Percentiles rank a stretch among this genome's conserved stretches.
Evolutionary conservation across 1,139 yeast species (phyloP).

Genomic region (Kodamaea anthophila): DNA sequence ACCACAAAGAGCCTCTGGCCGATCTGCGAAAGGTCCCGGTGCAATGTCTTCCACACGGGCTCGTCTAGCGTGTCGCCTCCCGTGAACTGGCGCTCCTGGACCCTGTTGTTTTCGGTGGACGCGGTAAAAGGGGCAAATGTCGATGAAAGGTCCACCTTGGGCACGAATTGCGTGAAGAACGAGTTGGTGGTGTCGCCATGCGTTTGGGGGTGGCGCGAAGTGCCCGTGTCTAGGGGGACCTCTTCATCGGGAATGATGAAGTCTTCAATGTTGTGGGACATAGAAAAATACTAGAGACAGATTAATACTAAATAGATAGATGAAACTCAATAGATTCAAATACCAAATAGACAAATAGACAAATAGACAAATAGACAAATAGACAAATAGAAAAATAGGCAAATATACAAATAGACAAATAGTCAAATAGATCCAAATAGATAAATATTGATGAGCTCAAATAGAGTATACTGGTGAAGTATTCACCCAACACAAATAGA

Average conservation of each 20-base stretch:
- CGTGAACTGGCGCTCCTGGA: conserved; percentile 65
- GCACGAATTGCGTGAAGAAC: conserved; percentile 16
- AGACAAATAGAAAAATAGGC: too few relatives aligned
- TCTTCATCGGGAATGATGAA: conserved; percentile 21
- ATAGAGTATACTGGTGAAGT: too few relatives aligned
- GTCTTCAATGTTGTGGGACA: conserved; percentile 15
- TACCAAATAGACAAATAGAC: too few relatives aligned
- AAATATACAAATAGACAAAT: too few relatives aligned
- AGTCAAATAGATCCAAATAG: too few relatives aligned
- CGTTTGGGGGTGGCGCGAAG: background rate
- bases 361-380: too few relatives aligned
- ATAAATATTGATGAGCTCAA: too few relatives aligned
- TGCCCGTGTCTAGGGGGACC: conserved; percentile 3
- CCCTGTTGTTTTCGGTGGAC: conserved; percentile 42
- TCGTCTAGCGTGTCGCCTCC: conserved; percentile 88
- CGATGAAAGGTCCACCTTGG: conserved; percentile 38
- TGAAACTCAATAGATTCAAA: too few relatives aligned
- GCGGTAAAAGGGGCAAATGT: conserved; percentile 34
- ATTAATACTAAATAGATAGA: too few relatives aligned
- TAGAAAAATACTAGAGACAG: too few relatives aligned
- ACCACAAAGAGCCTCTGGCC: conserved; percentile 61
- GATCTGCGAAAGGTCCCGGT: conserved; percentile 62
- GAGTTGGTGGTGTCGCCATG: background rate
- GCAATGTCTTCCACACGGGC: conserved; percentile 64
- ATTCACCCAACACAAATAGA: too few relatives aligned